phyloP scores from a whole-genome alignment of 2,329 filamentous ascomycete species.

The Venturia aucupariae region DNA sequence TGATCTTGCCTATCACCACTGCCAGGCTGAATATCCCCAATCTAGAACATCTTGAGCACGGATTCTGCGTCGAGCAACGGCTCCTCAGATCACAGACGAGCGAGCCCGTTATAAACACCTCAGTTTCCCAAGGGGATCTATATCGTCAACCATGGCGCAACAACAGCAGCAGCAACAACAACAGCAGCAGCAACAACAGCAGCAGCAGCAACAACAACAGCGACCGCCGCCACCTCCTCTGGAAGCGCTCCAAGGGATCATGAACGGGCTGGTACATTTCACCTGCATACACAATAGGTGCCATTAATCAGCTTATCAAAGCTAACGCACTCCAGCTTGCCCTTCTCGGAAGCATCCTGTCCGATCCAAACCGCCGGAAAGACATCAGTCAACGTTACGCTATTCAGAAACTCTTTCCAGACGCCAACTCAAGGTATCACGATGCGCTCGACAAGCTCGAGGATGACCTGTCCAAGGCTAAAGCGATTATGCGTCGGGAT shows the following conservation, averaged over 20 bases:
- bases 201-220: neutral
- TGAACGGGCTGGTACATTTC: slow-evolving; percentile 11
- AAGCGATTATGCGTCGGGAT: slow-evolving; percentile 24
- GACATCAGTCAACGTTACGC: slow-evolving; percentile 26
- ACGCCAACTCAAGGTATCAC: slow-evolving; percentile 36
- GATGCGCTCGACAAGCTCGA: slow-evolving; percentile 44
- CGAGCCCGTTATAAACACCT: neutral
- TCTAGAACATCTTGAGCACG: neutral
- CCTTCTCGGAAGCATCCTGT: slow-evolving; percentile 36
- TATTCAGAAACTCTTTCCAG: slow-evolving; percentile 28
- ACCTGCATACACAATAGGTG: neutral
- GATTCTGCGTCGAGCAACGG: neutral
- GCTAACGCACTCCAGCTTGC: slow-evolving; percentile 28
- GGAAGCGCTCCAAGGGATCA: slow-evolving; percentile 11
- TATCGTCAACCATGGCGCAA: too few relatives aligned
- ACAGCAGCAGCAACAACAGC: neutral
- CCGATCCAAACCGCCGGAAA: slow-evolving; percentile 29
- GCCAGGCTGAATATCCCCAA: neutral
- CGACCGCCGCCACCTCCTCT: slow-evolving; percentile 4
- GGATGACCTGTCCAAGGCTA: slow-evolving; percentile 32
- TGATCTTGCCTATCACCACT: neutral
- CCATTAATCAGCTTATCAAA: neutral
- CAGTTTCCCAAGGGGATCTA: neutral
- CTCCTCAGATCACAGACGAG: neutral
- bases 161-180: neutral